Percentiles rank a stretch among this genome's conserved stretches.
Conservation (phyloP, 78 protist genomes). For the Emiliania huxleyi region DNA sequence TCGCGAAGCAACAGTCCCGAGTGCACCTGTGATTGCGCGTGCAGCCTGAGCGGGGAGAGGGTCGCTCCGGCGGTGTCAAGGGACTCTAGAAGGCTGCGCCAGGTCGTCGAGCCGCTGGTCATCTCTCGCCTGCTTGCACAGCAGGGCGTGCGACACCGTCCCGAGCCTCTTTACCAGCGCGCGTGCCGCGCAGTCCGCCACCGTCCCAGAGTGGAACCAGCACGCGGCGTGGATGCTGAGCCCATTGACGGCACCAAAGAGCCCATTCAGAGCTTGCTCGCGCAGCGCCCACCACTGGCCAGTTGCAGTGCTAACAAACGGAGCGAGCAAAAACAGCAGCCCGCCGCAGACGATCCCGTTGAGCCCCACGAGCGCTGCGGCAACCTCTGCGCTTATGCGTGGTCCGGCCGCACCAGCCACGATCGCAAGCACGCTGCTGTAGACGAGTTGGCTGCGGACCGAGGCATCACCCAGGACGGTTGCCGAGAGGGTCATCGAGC, state of each 20-base stretch:
- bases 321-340: not conserved
- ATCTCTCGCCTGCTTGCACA: not conserved
- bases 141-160: not conserved
- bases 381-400: too few relatives aligned
- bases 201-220: not conserved
- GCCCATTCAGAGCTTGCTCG: not conserved
- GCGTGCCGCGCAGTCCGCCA: not conserved
- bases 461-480: too few relatives aligned
- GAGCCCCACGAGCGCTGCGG: too few relatives aligned
- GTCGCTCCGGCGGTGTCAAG: too few relatives aligned
- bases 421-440: too few relatives aligned
- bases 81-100: too few relatives aligned
- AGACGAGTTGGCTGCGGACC: too few relatives aligned
- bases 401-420: too few relatives aligned
- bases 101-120: not conserved
- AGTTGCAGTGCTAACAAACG: not conserved
- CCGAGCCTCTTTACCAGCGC: not conserved
- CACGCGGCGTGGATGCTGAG: not conserved
- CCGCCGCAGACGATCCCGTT: not conserved
- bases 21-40: too few relatives aligned
- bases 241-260: not conserved
- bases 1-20: too few relatives aligned
- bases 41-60: too few relatives aligned
- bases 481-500: too few relatives aligned
- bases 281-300: not conserved